A percentile compares a stretch with the other conserved stretches of the same genome.
phyloP scores from a whole-genome alignment of 31 red algal species.

The Endocladia muricata region DNA sequence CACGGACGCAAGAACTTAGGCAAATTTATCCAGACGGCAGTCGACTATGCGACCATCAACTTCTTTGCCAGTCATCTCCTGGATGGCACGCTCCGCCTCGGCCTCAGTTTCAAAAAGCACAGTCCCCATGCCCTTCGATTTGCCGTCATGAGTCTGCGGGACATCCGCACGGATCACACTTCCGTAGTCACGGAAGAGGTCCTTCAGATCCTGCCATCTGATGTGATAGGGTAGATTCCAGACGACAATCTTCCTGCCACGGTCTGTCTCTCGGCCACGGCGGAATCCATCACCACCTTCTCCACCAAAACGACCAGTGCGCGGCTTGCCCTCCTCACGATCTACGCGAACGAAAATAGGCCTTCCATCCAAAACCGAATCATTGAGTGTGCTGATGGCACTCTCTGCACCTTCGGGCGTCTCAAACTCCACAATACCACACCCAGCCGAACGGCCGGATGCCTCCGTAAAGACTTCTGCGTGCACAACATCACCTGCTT shows the following conservation, averaged over 20 bases:
- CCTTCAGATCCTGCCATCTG: conserved; percentile 98
- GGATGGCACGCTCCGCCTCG: conserved; percentile 91
- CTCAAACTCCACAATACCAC: conserved; percentile 96
- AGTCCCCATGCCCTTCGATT: conserved; percentile 89
- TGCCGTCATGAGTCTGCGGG: conserved; percentile 79
- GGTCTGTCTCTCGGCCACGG: conserved; percentile 63
- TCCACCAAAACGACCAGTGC: conserved; percentile 16
- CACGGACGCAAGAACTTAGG: too few species aligned
- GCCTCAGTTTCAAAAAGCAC: conserved; percentile 93
- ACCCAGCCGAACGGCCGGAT: conserved; percentile 94
- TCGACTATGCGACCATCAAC: conserved; percentile 89
- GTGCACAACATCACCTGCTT: conserved; percentile 86
- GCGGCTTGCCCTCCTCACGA: conserved; percentile 78
- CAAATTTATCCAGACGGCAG: conserved; percentile 93
- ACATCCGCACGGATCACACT: conserved; percentile 97
- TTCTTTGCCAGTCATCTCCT: conserved; percentile 87
- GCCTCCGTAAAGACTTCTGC: conserved; percentile 96
- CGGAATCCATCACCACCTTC: conserved; percentile 44
- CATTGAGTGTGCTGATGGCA: conserved; percentile 91
- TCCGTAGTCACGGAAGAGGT: conserved; percentile 89
- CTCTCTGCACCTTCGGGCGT: conserved; percentile 81
- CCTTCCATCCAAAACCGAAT: conserved; percentile 87
- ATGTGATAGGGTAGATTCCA: conserved; percentile 94
- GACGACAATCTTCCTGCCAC: conserved; percentile 95
- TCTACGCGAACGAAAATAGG: conserved; percentile 96